These are phyloP conservation scores for Hexamita inflata DNA, from an alignment of 208 protist species.

Conservation along the genomic window DNA sequence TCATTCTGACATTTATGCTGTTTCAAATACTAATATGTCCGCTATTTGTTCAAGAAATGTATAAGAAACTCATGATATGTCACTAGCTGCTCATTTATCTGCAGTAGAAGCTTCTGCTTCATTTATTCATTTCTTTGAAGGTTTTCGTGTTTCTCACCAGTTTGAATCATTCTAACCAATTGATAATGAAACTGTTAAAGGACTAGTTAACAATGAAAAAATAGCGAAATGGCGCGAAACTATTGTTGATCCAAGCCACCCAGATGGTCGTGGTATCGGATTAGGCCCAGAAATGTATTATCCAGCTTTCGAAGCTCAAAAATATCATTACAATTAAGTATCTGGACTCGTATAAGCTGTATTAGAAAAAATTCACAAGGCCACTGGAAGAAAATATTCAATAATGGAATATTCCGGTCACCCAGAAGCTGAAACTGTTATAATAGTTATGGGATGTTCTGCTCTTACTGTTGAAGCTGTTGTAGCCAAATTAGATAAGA, in stretches of 20 bases:
- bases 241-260: conserved; percentile 46
- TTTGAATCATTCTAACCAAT: conserved; percentile 44
- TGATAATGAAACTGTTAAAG: conserved; percentile 25
- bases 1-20: conserved; percentile 55
- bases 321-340: conserved; percentile 44
- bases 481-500: conserved; percentile 41
- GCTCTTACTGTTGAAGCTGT: conserved; percentile 37
- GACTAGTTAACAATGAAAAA: conserved; percentile 27
- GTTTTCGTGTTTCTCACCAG: conserved; percentile 48
- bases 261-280: conserved; percentile 42
- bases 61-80: conserved; percentile 54
- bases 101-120: conserved; percentile 46
- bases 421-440: conserved; percentile 47
- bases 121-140: conserved; percentile 56
- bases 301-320: conserved; percentile 46
- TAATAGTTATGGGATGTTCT: conserved; percentile 50
- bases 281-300: conserved; percentile 52
- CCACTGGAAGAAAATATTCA: conserved; percentile 51
- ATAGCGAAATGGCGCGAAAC: conserved; percentile 33
- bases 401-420: conserved; percentile 54
- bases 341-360: conserved; percentile 44
- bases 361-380: conserved; percentile 42
- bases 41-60: conserved; percentile 48
- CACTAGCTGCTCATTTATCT: conserved; percentile 51
- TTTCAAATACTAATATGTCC: conserved; percentile 42